These are phyloP conservation scores for Penicillium canariense DNA, from an alignment of 495 filamentous ascomycete species.

Conservation along the genomic window DNA sequence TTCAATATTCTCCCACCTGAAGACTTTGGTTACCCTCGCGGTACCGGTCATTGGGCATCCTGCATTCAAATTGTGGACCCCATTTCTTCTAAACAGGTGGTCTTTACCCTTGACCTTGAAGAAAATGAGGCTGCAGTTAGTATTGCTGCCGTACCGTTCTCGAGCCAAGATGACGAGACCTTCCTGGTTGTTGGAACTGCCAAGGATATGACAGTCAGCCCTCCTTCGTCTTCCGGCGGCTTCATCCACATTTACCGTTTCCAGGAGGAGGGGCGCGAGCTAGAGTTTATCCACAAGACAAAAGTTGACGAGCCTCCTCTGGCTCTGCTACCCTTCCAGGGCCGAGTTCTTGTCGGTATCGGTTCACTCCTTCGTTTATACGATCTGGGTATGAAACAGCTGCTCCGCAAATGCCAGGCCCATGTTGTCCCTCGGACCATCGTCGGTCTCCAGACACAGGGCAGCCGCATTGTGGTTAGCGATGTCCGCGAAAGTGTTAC, in stretches of 20 bases:
- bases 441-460: conserved; percentile 84
- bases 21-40: conserved; percentile 88
- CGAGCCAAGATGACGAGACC: conserved; percentile 80
- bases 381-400: conserved; percentile 84
- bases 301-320: conserved; percentile 83
- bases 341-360: conserved; percentile 78
- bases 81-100: conserved; percentile 63
- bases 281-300: conserved; percentile 97
- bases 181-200: conserved; percentile 93
- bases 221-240: conserved; percentile 70
- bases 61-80: conserved; percentile 92
- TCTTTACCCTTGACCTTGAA: conserved; percentile 74
- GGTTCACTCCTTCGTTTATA: conserved; percentile 81
- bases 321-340: conserved; percentile 89
- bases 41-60: conserved; percentile 85
- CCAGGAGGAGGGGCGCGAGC: conserved; percentile 74
- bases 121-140: conserved; percentile 93
- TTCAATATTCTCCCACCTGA: conserved; percentile 65
- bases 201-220: conserved; percentile 78
- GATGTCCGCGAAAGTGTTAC: conserved; percentile 89
- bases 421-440: conserved; percentile 79
- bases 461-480: conserved; percentile 84
- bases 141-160: conserved; percentile 77
- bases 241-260: conserved; percentile 94
- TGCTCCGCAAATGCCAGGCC: conserved; percentile 87